Percentiles rank a stretch among this genome's conserved stretches.
These are phyloP conservation scores for Metroxylon sagu DNA, from an alignment of 176 grass and related monocot genomes.

Conservation along the genomic window DNA sequence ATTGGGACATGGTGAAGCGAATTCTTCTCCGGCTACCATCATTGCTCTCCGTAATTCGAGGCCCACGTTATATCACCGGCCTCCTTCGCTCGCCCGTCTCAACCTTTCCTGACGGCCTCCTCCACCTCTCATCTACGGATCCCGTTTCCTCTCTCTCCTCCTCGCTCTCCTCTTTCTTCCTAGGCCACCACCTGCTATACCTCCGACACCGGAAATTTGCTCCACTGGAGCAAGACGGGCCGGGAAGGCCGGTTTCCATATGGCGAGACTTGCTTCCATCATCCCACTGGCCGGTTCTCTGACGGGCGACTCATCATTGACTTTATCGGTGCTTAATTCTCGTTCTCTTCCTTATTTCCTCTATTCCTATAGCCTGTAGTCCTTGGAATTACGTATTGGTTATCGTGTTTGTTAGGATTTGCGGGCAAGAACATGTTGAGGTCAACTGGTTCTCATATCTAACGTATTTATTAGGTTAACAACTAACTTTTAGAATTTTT, in stretches of 20 bases:
- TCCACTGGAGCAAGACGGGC: conserved; percentile 24
- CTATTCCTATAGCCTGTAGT: neutral
- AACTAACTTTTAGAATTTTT: too few species aligned
- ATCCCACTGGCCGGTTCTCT: conserved; percentile 61
- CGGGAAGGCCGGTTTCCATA: conserved; percentile 32
- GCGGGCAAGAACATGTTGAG: too few species aligned
- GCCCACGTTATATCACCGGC: too few species aligned
- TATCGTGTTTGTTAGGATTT: too few species aligned
- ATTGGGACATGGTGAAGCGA: too few species aligned
- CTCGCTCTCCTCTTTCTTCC: neutral
- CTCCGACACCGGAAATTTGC: conserved; percentile 69
- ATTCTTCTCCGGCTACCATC: too few species aligned
- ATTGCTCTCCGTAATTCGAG: too few species aligned
- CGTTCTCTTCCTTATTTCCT: neutral
- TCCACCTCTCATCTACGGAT: too few species aligned
- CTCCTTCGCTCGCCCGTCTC: too few species aligned
- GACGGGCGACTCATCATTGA: conserved; percentile 66
- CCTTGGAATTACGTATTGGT: neutral
- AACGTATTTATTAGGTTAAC: too few species aligned
- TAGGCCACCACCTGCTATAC: conserved; percentile 23
- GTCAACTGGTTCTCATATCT: too few species aligned
- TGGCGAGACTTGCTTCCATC: conserved; percentile 72
- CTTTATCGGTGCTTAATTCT: conserved; percentile 34
- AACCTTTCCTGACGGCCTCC: too few species aligned
- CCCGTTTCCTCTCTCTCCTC: conserved; percentile 2